Base-by-base conservation (phyloP, 768 basidiomycete genomes). In the Lyophyllum shimeji region DNA sequence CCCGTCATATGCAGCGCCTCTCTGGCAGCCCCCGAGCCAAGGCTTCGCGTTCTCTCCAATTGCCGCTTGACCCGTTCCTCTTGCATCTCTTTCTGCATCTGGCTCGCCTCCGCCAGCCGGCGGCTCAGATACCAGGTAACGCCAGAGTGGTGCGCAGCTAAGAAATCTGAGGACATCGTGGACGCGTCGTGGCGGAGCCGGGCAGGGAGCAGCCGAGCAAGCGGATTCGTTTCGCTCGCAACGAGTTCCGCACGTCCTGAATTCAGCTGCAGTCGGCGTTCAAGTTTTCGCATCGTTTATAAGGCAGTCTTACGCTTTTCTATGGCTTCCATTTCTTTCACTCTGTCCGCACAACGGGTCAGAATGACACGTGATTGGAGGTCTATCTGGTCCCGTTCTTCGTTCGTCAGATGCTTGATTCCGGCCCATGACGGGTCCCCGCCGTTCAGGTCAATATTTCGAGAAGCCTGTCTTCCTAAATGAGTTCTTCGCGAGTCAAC, bases 371-470 rank as follows among this genome's bases (percentile, higher is more conserved):
- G 87, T 29, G 93, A 89, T 67, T 96, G 90, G 57, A 95, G 74
- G 78, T 99, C 97, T 51, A 99, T 91, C 73, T 97, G 93, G 72
- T 98, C 95, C 58, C 95, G 80, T 69, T 99, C 95, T 59, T 92
- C 85, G 66, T 98, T 95, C 8, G 85, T 85, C 6, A 99, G 80
- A 64, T 87, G 76, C 58, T 82, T 83, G 50, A 92, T 76, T 50
- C 81, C 80, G 17, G 78, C 69, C 89, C 88, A 91, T 44, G 77
- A 74, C 46, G 80, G 67, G 50, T 74, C 74, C 21, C 67, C 72
- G 37, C 65, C 67, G 45, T 65, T 71, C 12, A 90, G 65, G 72
- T 92, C 86, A 52, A 90, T 71, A 43, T 68, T 80, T 43, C 81
- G 79, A 39, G 72, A 71, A 15, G 76, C 67, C 63, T 83, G 82